Evolutionary conservation across 108 stramenopile genomes (phyloP).

Genomic region (Skeletonema grethae): DNA sequence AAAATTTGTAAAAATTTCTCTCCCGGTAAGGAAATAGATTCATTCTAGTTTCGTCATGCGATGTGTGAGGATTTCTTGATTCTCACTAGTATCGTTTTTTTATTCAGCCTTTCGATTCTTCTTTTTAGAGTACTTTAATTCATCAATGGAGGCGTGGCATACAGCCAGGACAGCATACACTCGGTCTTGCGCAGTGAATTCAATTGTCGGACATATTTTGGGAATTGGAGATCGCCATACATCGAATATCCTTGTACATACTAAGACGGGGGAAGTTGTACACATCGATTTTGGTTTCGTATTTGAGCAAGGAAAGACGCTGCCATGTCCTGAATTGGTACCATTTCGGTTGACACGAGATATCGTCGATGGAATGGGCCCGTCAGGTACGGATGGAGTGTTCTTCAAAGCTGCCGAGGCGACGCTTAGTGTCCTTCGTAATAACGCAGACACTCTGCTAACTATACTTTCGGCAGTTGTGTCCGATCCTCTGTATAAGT

Average conservation of each 20-base stretch:
- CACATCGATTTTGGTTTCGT: conserved; percentile 99
- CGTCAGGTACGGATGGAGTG: conserved; percentile 86
- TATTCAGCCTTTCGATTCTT: conserved; percentile 87
- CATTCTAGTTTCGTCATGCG: neutral
- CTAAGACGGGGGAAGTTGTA: conserved; percentile 90
- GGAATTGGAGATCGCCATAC: conserved; percentile 98
- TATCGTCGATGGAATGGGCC: conserved; percentile 97
- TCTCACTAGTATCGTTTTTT: conserved; percentile 78
- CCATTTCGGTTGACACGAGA: conserved; percentile 98
- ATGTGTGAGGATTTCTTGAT: conserved; percentile 1
- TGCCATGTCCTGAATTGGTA: conserved; percentile 91
- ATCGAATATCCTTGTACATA: conserved; percentile 94
- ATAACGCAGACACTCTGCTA: conserved; percentile 78
- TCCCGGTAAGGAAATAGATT: conserved; percentile 41
- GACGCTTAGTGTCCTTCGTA: conserved; percentile 79
- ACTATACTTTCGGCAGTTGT: conserved; percentile 95
- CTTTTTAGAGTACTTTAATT: conserved; percentile 92
- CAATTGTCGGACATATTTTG: conserved; percentile 97
- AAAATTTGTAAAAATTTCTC: conserved; percentile 79
- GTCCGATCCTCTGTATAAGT: conserved; percentile 94
- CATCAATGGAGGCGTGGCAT: conserved; percentile 85
- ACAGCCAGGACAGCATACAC: conserved; percentile 87
- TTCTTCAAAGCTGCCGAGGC: conserved; percentile 84
- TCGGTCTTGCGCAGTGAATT: conserved; percentile 90
- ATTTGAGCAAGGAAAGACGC: conserved; percentile 96